Evolutionary conservation across 1,284 basidiomycete genomes (phyloP).

Genomic region (Wallemia ichthyophaga): DNA sequence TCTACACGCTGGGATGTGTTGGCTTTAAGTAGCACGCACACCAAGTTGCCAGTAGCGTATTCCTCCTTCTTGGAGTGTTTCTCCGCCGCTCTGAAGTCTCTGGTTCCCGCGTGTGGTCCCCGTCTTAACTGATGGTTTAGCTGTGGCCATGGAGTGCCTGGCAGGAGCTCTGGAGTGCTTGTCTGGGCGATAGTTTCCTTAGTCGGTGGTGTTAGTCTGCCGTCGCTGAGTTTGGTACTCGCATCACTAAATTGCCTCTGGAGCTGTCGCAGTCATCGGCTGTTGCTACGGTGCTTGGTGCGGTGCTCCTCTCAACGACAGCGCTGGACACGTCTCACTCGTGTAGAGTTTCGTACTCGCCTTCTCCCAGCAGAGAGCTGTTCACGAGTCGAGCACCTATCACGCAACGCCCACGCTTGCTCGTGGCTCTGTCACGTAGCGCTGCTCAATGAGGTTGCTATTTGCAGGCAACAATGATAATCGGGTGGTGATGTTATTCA

Average conservation of each 20-base stretch:
- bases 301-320: not conserved
- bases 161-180: not conserved
- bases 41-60: not conserved
- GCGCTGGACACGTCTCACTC: not conserved
- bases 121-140: not conserved
- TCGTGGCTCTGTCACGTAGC: not conserved
- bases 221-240: too few relatives aligned
- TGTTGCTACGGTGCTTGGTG: not conserved
- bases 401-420: not conserved
- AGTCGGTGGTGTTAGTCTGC: too few relatives aligned
- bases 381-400: too few relatives aligned
- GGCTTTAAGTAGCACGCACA: not conserved
- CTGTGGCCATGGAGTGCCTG: not conserved
- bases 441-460: not conserved
- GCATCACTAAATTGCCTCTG: not conserved
- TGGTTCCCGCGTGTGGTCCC: not conserved
- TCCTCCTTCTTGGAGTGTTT: not conserved
- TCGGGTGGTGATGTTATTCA: not conserved
- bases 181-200: too few relatives aligned
- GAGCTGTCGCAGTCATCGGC: not conserved
- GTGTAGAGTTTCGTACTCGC: not conserved
- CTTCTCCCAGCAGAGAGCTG: too few relatives aligned
- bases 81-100: not conserved
- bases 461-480: not conserved
- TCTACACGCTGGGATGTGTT: not conserved